Evolutionary conservation across 1,139 yeast species (phyloP), one percentile per base, ranked within the genome.

Genomic region (Casaregolazyma suthepensis): DNA sequence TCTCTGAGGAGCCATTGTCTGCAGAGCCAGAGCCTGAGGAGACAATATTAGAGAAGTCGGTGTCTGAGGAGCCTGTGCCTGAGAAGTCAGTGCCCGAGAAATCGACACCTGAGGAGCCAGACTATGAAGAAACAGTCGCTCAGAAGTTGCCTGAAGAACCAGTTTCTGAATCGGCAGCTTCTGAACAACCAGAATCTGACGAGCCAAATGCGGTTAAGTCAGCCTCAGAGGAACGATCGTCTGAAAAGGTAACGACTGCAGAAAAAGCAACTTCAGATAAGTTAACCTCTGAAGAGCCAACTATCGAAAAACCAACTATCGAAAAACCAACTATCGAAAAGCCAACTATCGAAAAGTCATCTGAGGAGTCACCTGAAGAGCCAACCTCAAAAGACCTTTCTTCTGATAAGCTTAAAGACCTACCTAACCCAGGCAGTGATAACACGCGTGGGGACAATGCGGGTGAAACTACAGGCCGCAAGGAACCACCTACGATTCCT

Each of bases 401-500:
- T 9, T 26, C 31, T 26, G 40, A 35, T 3, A 13, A 35, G 40
- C 7, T 17, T 35, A 35, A 35, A 35, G 17, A 35, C 40, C 18
- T 13, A 35, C 17, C 17, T 15, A 15, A 35, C 40, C 17, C 40
- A n/a, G 17, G 7, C 13, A 7, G 37, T 31, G 13, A 10, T 31
- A 31, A 13, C 2, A 42, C 26, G n/a, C 15, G 26, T 19, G 22
- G 15, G n/a, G 45, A 18, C 5, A 23, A 26, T 46, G 19, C 31
- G 18, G 42, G 19, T 17, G 23, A 17, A 17, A 23, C 20, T n/a
- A 42, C 44, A 1, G 40, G 12, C 5, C 29, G 22, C 15, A 42
- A 20, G 38, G 51, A 26, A 4, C 56, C 54, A 45, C 61, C 62
- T 5, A 45, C 47, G 10, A 54, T 59, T 12, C 61, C 61, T 17